phyloP scores from a whole-genome alignment of 2,329 filamentous ascomycete species.

The Neofusicoccum sp. region DNA sequence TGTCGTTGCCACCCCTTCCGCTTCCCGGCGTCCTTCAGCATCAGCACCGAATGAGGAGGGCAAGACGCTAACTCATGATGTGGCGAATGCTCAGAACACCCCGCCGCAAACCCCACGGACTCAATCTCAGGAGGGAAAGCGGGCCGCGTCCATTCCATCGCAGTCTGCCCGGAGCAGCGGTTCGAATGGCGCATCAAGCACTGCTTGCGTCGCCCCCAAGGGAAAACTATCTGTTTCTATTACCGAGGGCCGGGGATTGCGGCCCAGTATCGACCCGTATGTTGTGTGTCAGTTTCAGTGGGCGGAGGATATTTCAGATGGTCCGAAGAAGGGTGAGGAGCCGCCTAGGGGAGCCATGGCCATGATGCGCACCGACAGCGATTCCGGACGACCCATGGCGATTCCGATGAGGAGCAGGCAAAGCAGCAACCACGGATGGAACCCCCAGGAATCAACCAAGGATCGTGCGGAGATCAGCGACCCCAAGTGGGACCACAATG shows the following conservation, averaged over 20 bases:
- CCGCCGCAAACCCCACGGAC: conserved; percentile 88
- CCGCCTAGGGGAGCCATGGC: conserved; percentile 45
- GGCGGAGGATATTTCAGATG: conserved; percentile 92
- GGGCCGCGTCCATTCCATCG: conserved; percentile 48
- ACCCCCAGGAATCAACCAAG: conserved; percentile 50
- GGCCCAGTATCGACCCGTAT: conserved; percentile 85
- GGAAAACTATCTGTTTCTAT: conserved; percentile 92
- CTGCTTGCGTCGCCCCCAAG: conserved; percentile 71
- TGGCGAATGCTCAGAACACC: conserved; percentile 68
- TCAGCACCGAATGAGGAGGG: conserved; percentile 69
- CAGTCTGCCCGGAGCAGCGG: conserved; percentile 47
- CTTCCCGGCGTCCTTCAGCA: conserved; percentile 50
- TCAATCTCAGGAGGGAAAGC: conserved; percentile 67
- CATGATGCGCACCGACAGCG: conserved; percentile 71
- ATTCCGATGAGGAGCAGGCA: conserved; percentile 97
- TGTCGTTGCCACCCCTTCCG: conserved; percentile 49
- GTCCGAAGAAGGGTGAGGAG: conserved; percentile 67
- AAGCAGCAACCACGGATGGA: conserved; percentile 90
- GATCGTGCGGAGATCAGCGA: conserved; percentile 71
- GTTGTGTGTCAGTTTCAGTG: conserved; percentile 96
- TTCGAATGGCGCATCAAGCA: conserved; percentile 45
- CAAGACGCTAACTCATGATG: conserved; percentile 85
- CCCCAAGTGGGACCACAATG: conserved; percentile 94
- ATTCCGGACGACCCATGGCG: conserved; percentile 82
- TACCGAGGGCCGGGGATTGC: conserved; percentile 78